phyloP scores from a whole-genome alignment of 495 filamentous ascomycete genomes.

The Chaetomium cochliodes region DNA sequence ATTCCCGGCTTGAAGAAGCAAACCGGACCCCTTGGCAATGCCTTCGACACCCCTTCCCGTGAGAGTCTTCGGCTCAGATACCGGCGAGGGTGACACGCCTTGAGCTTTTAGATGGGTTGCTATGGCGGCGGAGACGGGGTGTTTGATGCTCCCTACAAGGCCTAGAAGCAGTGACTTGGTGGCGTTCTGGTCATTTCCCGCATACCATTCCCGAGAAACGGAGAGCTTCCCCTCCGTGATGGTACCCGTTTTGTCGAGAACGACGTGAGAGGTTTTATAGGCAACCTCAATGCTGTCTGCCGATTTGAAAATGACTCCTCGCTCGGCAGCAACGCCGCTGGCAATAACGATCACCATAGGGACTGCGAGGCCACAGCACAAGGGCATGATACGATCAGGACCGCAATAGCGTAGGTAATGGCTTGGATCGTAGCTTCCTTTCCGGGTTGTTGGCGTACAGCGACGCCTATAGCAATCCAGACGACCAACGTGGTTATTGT shows the following conservation, averaged over 20 bases:
- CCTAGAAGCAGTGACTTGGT: background rate
- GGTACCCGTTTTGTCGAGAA: conserved; percentile 11
- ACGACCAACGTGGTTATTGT: background rate
- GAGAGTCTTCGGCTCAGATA: background rate
- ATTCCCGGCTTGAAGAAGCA: background rate
- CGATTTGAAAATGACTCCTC: conserved; percentile 10
- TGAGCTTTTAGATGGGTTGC: background rate
- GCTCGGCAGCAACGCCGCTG: conserved; percentile 3
- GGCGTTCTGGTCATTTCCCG: background rate
- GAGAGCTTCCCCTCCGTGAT: background rate
- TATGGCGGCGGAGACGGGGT: conserved; percentile 1
- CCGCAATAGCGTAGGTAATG: conserved; percentile 7
- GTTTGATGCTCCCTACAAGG: background rate
- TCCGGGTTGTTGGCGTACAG: background rate
- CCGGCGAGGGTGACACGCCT: background rate
- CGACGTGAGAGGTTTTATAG: conserved; percentile 1
- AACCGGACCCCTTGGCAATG: background rate
- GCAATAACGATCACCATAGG: conserved; percentile 12
- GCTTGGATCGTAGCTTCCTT: conserved; percentile 5
- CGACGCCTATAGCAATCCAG: conserved; percentile 6
- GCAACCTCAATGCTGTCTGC: conserved; percentile 9
- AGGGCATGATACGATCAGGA: conserved; percentile 8
- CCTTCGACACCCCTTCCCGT: background rate
- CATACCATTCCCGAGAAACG: background rate
- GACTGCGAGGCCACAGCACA: conserved; percentile 8